These are phyloP conservation scores for Pseudozyma sp. DNA, from an alignment of 1,284 basidiomycete species.

Conservation along the genomic window DNA sequence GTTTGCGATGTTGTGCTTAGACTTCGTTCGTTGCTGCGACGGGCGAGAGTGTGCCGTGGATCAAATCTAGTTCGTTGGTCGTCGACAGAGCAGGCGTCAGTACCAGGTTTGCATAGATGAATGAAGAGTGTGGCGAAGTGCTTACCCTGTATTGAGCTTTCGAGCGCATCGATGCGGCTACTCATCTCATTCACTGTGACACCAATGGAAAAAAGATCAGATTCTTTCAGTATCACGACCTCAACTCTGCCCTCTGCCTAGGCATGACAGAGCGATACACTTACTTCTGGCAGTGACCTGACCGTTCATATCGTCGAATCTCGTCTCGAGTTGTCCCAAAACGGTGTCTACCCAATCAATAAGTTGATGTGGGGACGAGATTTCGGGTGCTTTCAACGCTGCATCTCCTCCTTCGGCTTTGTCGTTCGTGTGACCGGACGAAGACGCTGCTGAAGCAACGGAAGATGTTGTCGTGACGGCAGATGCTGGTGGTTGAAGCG, in stretches of 20 bases:
- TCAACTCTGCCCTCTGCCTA: background rate
- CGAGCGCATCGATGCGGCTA: slow-evolving; percentile 63
- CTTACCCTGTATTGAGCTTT: slow-evolving; percentile 64
- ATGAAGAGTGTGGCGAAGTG: background rate
- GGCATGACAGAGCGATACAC: slow-evolving; percentile 11
- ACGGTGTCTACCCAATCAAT: slow-evolving; percentile 67
- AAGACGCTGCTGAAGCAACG: background rate
- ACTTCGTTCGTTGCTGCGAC: slow-evolving; percentile 2
- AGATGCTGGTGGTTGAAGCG: background rate
- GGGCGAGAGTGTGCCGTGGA: slow-evolving; percentile 38
- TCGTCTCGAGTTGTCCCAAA: slow-evolving; percentile 57
- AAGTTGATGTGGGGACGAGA: slow-evolving; percentile 64
- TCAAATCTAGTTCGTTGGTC: slow-evolving; percentile 23
- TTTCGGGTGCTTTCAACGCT: slow-evolving; percentile 29
- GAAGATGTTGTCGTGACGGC: background rate
- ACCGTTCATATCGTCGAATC: slow-evolving; percentile 59
- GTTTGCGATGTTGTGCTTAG: background rate
- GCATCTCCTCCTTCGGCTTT: background rate
- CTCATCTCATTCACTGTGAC: slow-evolving; percentile 67
- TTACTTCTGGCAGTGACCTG: slow-evolving; percentile 62
- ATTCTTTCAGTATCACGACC: too few species aligned
- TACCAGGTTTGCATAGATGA: background rate
- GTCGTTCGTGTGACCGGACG: background rate
- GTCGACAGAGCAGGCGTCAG: background rate
- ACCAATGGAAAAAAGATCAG: background rate